A percentile compares a stretch with the other conserved stretches of the same genome.
Evolutionary conservation across 164 flowering plant genomes (phyloP).

Genomic region (Vitis vinifera): DNA sequence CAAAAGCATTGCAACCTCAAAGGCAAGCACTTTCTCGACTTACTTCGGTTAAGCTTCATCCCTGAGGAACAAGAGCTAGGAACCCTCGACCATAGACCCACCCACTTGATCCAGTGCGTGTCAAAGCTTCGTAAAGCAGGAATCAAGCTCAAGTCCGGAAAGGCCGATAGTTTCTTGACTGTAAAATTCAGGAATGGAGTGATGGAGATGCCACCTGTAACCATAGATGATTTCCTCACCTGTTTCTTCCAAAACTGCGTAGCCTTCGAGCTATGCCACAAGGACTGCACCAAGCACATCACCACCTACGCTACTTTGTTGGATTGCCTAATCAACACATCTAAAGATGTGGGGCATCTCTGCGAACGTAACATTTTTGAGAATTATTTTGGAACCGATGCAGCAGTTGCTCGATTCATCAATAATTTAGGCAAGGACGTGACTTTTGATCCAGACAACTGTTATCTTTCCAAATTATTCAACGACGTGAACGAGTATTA

Average conservation of each 20-base stretch:
- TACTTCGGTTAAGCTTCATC: constrained; percentile 40
- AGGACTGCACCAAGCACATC: constrained; percentile 29
- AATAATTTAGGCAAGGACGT: constrained; percentile 53
- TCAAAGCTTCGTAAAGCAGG: constrained; percentile 53
- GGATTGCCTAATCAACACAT: constrained; percentile 44
- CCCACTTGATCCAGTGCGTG: constrained; percentile 36
- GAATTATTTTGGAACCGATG: constrained; percentile 44
- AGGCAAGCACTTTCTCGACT: constrained; percentile 49
- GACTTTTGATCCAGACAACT: constrained; percentile 40
- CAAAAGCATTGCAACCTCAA: constrained; percentile 1
- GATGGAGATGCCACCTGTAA: constrained; percentile 47
- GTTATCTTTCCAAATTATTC: constrained; percentile 40
- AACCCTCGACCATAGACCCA: not conserved
- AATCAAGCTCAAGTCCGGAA: constrained; percentile 19
- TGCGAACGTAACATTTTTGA: constrained; percentile 42
- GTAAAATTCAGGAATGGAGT: constrained; percentile 37
- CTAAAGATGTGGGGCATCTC: constrained; percentile 44
- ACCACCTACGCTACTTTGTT: constrained; percentile 46
- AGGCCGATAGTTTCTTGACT: constrained; percentile 31
- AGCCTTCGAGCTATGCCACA: constrained; percentile 54
- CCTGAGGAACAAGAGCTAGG: constrained; percentile 15
- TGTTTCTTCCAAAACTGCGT: constrained; percentile 46
- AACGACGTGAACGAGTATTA: constrained; percentile 44
- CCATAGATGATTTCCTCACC: constrained; percentile 51
- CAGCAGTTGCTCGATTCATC: constrained; percentile 41